These are phyloP conservation scores for Epichloe coenophiala DNA, from an alignment of 2,329 filamentous ascomycete species.

Conservation along the genomic window DNA sequence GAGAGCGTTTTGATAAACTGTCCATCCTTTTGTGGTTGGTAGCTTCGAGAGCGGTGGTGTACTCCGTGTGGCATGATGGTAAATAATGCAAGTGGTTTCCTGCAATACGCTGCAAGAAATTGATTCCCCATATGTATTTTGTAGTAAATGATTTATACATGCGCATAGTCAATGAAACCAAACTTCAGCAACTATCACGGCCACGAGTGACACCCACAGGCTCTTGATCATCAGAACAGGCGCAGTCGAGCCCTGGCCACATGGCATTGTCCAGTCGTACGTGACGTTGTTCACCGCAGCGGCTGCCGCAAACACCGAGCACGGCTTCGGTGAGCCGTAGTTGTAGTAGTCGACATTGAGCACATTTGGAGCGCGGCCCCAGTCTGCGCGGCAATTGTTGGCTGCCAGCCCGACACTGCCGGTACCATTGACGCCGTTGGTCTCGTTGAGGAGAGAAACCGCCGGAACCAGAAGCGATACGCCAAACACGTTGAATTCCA, in stretches of 20 bases:
- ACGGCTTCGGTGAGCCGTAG: slow-evolving; percentile 41
- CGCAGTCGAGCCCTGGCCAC: slow-evolving; percentile 25
- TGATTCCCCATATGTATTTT: too few species aligned
- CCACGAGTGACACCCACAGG: slow-evolving; percentile 17
- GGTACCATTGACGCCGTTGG: slow-evolving; percentile 51
- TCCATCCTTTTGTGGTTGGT: too few species aligned
- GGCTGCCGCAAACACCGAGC: slow-evolving; percentile 65
- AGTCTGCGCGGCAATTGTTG: slow-evolving; percentile 45
- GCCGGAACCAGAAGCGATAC: slow-evolving; percentile 57
- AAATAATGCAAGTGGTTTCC: too few species aligned
- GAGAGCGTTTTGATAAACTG: too few species aligned
- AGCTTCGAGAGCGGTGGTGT: too few species aligned
- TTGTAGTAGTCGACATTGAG: slow-evolving; percentile 83
- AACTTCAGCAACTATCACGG: background rate
- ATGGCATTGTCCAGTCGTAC: slow-evolving; percentile 43
- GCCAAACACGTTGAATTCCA: slow-evolving; percentile 55
- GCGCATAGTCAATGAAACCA: background rate
- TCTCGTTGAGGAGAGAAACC: slow-evolving; percentile 53
- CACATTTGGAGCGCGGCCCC: slow-evolving; percentile 61
- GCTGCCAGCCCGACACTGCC: slow-evolving; percentile 55
- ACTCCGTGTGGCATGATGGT: too few species aligned
- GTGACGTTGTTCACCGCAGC: slow-evolving; percentile 59
- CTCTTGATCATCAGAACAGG: background rate
- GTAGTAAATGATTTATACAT: too few species aligned
- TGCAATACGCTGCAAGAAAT: too few species aligned